A percentile compares a stretch with the other conserved stretches of the same genome.
These are phyloP conservation scores for Aspergillus niger DNA, from an alignment of 2,329 filamentous ascomycete genomes.

Conservation along the genomic window DNA sequence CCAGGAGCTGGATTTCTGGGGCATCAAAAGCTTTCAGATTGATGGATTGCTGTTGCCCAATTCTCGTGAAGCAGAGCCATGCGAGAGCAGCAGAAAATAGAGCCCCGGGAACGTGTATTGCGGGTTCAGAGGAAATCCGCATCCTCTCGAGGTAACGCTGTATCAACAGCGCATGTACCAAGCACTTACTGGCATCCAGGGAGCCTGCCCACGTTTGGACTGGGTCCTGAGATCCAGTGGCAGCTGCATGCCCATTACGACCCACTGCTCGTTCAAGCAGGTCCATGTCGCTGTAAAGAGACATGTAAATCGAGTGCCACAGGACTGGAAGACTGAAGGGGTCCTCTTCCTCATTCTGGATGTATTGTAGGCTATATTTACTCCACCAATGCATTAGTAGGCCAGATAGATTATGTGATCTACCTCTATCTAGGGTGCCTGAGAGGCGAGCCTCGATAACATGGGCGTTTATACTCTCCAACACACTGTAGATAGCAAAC, in stretches of 20 bases:
- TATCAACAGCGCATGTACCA: conserved; percentile 21
- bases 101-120: conserved; percentile 24
- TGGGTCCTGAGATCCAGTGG: not conserved
- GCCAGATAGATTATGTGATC: conserved; percentile 8
- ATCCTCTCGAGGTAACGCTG: conserved; percentile 20
- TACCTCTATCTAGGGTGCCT: conserved; percentile 9
- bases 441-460: conserved; percentile 25
- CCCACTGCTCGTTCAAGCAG: conserved; percentile 31
- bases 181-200: conserved; percentile 21
- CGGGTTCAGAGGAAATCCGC: conserved; percentile 21
- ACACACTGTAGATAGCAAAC: conserved; percentile 8
- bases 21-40: conserved; percentile 22
- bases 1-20: conserved; percentile 30
- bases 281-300: conserved; percentile 30
- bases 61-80: conserved; percentile 23
- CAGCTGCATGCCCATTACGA: conserved; percentile 24
- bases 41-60: conserved; percentile 15
- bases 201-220: conserved; percentile 11
- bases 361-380: conserved; percentile 15
- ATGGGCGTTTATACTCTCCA: conserved; percentile 20
- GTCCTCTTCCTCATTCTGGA: conserved; percentile 10
- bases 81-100: conserved; percentile 19
- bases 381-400: conserved; percentile 26
- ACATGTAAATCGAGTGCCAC: conserved; percentile 35
- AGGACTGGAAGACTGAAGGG: conserved; percentile 30